phyloP scores from a whole-genome alignment of 2,329 filamentous ascomycete species.

The Tolypocladium inflatum region DNA sequence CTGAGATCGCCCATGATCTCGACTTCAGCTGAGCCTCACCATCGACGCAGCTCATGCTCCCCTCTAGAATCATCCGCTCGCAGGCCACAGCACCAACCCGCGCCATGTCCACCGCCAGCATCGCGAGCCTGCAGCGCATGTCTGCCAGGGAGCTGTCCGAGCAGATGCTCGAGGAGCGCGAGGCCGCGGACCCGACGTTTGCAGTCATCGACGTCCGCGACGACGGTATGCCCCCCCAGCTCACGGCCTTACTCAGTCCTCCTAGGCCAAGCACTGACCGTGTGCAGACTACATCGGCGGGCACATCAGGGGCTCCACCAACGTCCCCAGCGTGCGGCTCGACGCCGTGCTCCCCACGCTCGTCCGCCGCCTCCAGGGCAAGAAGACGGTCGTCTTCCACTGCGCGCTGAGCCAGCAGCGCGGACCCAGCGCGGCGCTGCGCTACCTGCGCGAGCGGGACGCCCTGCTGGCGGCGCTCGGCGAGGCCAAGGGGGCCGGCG shows the following conservation, averaged over 20 bases:
- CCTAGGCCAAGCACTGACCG: not conserved
- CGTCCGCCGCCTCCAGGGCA: constrained; percentile 65
- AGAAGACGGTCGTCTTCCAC: constrained; percentile 85
- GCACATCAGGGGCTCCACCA: constrained; percentile 69
- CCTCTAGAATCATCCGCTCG: not conserved
- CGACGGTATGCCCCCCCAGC: too few relatives aligned
- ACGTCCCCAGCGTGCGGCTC: constrained; percentile 65
- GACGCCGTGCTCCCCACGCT: constrained; percentile 74
- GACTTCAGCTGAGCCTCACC: not conserved
- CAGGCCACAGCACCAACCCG: not conserved
- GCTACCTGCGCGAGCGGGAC: constrained; percentile 65
- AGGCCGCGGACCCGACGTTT: constrained; percentile 35
- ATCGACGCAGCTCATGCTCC: not conserved
- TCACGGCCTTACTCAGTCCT: too few relatives aligned
- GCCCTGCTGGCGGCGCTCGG: constrained; percentile 25
- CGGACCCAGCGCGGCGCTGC: constrained; percentile 73
- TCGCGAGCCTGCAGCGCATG: constrained; percentile 58
- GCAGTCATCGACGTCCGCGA: constrained; percentile 88
- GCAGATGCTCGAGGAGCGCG: constrained; percentile 44
- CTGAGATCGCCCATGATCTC: not conserved
- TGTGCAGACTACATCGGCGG: constrained; percentile 74
- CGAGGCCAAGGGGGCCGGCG: constrained; percentile 14
- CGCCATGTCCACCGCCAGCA: constrained; percentile 34
- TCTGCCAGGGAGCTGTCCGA: constrained; percentile 58
- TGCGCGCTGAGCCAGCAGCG: constrained; percentile 87